phyloP scores from a whole-genome alignment of 2,329 filamentous ascomycete species.

The Claviceps citrina region DNA sequence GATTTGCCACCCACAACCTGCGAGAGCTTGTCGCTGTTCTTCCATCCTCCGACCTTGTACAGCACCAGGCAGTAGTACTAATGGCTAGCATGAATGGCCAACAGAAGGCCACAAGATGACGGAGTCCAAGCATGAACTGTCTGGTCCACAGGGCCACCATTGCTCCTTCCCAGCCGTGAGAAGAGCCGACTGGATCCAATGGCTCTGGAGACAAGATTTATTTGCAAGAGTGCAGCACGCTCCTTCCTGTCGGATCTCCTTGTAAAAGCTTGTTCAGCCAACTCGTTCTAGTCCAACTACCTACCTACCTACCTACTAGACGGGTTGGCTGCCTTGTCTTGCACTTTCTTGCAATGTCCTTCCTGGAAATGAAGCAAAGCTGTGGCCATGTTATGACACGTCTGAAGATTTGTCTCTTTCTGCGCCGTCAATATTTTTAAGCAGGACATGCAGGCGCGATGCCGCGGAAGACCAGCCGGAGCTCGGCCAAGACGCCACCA shows the following conservation, averaged over 20 bases:
- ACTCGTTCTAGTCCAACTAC: background rate
- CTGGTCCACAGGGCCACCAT: background rate
- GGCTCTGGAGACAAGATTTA: background rate
- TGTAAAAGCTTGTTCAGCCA: too few species aligned
- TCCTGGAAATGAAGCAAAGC: background rate
- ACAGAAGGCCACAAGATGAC: too few species aligned
- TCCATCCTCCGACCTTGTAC: too few species aligned
- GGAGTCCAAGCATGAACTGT: background rate
- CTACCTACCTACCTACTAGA: too few species aligned
- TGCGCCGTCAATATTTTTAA: background rate
- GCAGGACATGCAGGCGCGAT: background rate
- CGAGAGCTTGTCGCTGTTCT: too few species aligned
- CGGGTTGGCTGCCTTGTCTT: too few species aligned
- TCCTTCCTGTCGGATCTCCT: background rate
- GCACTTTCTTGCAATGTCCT: background rate
- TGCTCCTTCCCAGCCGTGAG: background rate
- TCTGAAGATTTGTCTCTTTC: background rate
- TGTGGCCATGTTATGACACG: background rate
- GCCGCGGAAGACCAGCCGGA: background rate
- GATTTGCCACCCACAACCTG: too few species aligned
- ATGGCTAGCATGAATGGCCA: too few species aligned
- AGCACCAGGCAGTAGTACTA: too few species aligned
- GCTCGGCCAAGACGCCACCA: conserved; percentile 1
- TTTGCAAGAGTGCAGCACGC: background rate
- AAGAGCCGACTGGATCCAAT: background rate